Evolutionary conservation across 2,329 filamentous ascomycete genomes (phyloP), one percentile per base, ranked within the genome.

Genomic region (Simplicillium aogashimaense): DNA sequence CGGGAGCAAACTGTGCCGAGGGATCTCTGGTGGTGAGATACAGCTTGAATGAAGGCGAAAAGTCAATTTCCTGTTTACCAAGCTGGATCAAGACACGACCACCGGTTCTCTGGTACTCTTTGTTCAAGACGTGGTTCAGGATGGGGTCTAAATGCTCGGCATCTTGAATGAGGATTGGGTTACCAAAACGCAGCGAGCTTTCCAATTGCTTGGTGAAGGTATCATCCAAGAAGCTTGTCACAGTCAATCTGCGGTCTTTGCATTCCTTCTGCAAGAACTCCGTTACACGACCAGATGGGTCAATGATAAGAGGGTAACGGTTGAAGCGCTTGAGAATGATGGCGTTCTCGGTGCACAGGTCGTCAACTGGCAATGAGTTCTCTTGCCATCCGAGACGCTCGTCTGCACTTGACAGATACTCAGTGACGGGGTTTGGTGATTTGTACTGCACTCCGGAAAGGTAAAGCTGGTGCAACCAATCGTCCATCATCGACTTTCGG

Each of bases 291-390:
- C 92, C 92, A 12, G 92, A 97, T 1, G 94, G 94, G 61, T 98
- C 92, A 58, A 98, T 95, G 61, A 98, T 97, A 45, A 98, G 76
- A 35, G 94, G 92, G 60, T 98, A 98, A 47, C 92, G 79, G 67
- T 98, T 98, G 79, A 95, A 98, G 43, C 92, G 82, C 69, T 97
- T 88, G 45, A 98, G 76, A 50, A 98, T 83, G 55, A 98, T 95
- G 35, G 94, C 92, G 55, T 98, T 98, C 63, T 98, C 92, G 0
- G 92, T 98, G 72, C 92, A 98, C 32, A 98, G 76, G 56, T 98
- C 92, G 58, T 98, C 92, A 4, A 95, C 90, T 2, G 94, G 92
- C 37, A 98, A 69, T 13, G 83, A 83, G 57, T 98, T 86, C 53
- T 89, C 83, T 66, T 98, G 94, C 92, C 92, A 98, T 47, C 84